Base-by-base conservation (phyloP, 2,329 filamentous ascomycete species). In the Colletotrichum tofieldiae region DNA sequence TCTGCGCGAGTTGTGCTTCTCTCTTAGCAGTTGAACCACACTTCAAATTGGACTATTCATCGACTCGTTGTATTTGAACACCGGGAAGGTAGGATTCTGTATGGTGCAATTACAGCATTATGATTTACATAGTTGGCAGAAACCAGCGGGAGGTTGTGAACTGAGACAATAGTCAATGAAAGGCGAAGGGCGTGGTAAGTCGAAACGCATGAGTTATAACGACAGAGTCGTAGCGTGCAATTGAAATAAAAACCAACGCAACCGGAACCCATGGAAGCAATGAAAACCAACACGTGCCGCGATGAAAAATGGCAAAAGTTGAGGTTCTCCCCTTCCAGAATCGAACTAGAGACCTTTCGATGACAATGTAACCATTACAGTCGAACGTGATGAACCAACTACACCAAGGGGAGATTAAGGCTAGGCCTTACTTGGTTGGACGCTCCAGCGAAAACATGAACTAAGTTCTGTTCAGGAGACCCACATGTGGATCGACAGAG, bases 301-400 rank as follows among this genome's bases (percentile, higher is more conserved):
- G n/a, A 26, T 12, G 5, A 7, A 62, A 62, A 51, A 51, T 58
- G 3, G 1, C 26, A 45, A 69, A 65, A 69, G 20, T 0, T 9
- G 1, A 1, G 26, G 5, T 7, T 69, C 67, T 69, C 67, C 61
- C 67, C 67, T 70, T 59, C 67, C 67, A 65, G 67, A 70, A 65
- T 70, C 67, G 67, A 70, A 70, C 67, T 65, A 70, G 67, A 59
- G 67, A 70, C 61, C 67, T 70, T 70, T 70, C 67, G 67, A 70
- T 70, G 52, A 70, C 35, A 58, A 49, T 29, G 45, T 37, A 61
- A 70, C 67, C 37, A 70, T 70, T 70, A 70, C 67, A 70, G 67
- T 70, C 67, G 67, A 70, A 70, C 67, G 67, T 70, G 67, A 70
- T 70, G 37, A 70, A 70, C 67, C 67, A 70, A 70, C 67, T 70